Percentiles rank a stretch among this genome's conserved stretches.
Conservation (phyloP, 768 basidiomycete species). For the Phylloporus sp. region DNA sequence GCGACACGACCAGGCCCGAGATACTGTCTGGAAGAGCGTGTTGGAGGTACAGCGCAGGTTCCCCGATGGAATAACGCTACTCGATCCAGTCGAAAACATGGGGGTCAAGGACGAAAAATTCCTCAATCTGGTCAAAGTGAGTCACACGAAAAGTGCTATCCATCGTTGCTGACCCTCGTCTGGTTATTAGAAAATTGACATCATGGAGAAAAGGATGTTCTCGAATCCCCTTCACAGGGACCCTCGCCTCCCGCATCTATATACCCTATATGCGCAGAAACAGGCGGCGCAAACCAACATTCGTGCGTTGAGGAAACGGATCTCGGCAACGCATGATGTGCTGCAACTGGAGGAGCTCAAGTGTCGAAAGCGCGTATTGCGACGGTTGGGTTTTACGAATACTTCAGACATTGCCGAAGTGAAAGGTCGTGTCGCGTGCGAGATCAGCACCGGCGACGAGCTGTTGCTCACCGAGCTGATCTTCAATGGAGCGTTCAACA, state of each 20-base stretch:
- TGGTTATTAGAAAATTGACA: conserved; percentile 72
- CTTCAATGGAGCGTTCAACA: conserved; percentile 95
- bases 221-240: conserved; percentile 76
- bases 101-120: conserved; percentile 94
- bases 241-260: conserved; percentile 71
- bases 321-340: conserved; percentile 86
- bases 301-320: conserved; percentile 75
- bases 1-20: conserved; percentile 65
- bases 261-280: conserved; percentile 75
- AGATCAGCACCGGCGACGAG: conserved; percentile 97
- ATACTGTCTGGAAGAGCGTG: conserved; percentile 86
- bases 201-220: conserved; percentile 83
- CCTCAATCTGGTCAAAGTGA: conserved; percentile 74
- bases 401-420: conserved; percentile 91
- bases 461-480: conserved; percentile 93
- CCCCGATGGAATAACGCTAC: conserved; percentile 76
- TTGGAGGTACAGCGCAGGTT: conserved; percentile 88
- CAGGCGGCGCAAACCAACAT: conserved; percentile 64
- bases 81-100: conserved; percentile 95
- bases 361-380: conserved; percentile 87
- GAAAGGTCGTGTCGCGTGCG: conserved; percentile 97
- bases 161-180: background rate
- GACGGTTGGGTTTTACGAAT: conserved; percentile 87
- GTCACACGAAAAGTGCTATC: conserved; percentile 3
- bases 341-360: conserved; percentile 96